Evolutionary conservation across 163 green algal species (phyloP), one percentile per base, ranked within the genome.

Genomic region (Scenedesmus sp.): DNA sequence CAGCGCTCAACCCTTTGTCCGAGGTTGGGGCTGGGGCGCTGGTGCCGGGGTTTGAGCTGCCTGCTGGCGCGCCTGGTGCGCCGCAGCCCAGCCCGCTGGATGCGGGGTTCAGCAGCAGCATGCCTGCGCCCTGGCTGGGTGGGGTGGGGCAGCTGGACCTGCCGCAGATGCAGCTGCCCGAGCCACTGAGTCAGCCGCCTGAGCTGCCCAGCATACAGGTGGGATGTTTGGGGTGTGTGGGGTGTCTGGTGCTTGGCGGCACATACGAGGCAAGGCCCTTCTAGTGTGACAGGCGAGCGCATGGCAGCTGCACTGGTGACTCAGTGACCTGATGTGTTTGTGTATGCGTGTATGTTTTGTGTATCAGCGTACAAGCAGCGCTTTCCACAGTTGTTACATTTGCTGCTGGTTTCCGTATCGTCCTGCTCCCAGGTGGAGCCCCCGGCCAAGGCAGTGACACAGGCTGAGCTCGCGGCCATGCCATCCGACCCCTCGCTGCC

Each of bases 61-160:
- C 79, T 54, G 60, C 64, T n/a, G 76, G 90, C 9, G 84, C 88
- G 15, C 90, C 90, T 4, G 90, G 90, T 64, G 90, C 90, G 9
- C 90, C 90, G n/a, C 90, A 93, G 84, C 84, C 84, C 9, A 93
- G 90, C 59, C 90, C 90, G n/a, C 46, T 93, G 57, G 90, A 93
- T 86, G 59, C 70, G 10, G 90, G 77, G n/a, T 93, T 90, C 46
- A 77, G 59, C 87, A 89, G 84, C 84, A 91, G 73, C 73, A 59
- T 90, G 73, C 67, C 84, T 4, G 23, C 67, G 4, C 83, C 90
- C 9, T 90, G 90, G 83, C 15, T 46, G 46, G 84, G 84, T 52
- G 20, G 26, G 13, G 90, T 93, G 90, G 26, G 67, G 46, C 82
- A 90, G 8, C 46, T 93, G 56, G 60, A 70, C 59, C 84, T 93